A percentile compares a stretch with the other conserved stretches of the same genome.
These are phyloP conservation scores for Chromosphaera perkinsii DNA, from an alignment of 208 protist species.

Conservation along the genomic window DNA sequence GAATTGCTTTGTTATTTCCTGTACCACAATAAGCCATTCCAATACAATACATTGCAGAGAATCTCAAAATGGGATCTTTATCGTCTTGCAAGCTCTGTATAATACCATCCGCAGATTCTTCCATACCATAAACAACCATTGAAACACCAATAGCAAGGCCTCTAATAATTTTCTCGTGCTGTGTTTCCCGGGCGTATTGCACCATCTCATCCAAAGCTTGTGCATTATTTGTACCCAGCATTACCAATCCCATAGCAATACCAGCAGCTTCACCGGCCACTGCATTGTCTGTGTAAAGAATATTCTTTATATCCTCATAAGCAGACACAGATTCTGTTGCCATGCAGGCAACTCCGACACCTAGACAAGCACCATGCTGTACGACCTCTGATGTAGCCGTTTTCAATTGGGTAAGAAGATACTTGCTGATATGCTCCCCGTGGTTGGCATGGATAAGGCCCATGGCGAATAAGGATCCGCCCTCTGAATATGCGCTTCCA, in stretches of 20 bases:
- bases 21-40: constrained; percentile 94
- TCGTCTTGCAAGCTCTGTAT: constrained; percentile 83
- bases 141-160: constrained; percentile 89
- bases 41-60: constrained; percentile 92
- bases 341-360: constrained; percentile 74
- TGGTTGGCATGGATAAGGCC: constrained; percentile 93
- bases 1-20: constrained; percentile 82
- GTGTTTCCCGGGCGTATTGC: constrained; percentile 69
- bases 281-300: constrained; percentile 85
- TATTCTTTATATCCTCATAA: constrained; percentile 86
- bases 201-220: constrained; percentile 79
- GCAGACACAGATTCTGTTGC: constrained; percentile 58
- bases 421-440: constrained; percentile 69
- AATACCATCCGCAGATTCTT: constrained; percentile 82
- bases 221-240: constrained; percentile 82
- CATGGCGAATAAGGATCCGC: constrained; percentile 91
- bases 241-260: constrained; percentile 93
- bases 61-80: constrained; percentile 89
- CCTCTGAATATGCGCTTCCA: constrained; percentile 81
- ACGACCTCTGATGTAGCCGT: constrained; percentile 76
- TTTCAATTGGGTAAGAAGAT: constrained; percentile 51
- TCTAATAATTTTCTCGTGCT: constrained; percentile 99
- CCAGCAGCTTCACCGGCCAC: constrained; percentile 93
- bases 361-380: constrained; percentile 93
- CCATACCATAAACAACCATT: constrained; percentile 88